Base-by-base conservation (phyloP, 2,329 filamentous ascomycete species). In the Helotiales sp. region DNA sequence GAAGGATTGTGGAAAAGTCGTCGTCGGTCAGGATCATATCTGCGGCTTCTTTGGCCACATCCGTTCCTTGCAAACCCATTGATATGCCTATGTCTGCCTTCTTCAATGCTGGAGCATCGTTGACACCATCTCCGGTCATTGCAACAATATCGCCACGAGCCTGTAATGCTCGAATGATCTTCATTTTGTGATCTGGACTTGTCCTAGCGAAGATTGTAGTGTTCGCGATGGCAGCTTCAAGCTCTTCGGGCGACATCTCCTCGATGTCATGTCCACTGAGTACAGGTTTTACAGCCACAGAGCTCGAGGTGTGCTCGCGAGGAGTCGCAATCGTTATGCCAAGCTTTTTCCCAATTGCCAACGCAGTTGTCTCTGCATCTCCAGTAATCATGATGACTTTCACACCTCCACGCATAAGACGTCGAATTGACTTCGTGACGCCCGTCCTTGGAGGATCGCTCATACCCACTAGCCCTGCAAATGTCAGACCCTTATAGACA, bases 311-410 rank as follows among this genome's bases (percentile, higher is more conserved):
- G 68, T 80, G 80, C 60, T 74, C 81, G 60, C 75, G 82, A 63
- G 77, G 77, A 54, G 75, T 73, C 10, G 81, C 82, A 56, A 98
- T 84, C 2, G 87, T 86, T 91, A 99, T 99, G 38, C 95, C 95
- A n/a, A 99, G 81, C 70, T 96, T 93, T 73, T 84, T 91, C 29
- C 91, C 95, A 71, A 99, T 98, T 0, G 95, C 95, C 46, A 97
- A 81, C 2, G 95, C 95, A 2, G 95, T 99, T 1, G 91, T 91
- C 72, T 98, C 92, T 15, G 95, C 91, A 73, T 99, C 95, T 58
- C 95, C 95, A 9, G 95, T 99, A 65, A 99, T 98, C 95, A 99
- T 99, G 67, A 99, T 96, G 48, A 99, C 91, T 73, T 92, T 95
- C 62, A 99, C 95, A 36, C 93, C 93, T 54, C 95, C 95, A 49